Evolutionary conservation across 2,329 filamentous ascomycete species (phyloP).

Genomic region (Cryphonectria japonica): DNA sequence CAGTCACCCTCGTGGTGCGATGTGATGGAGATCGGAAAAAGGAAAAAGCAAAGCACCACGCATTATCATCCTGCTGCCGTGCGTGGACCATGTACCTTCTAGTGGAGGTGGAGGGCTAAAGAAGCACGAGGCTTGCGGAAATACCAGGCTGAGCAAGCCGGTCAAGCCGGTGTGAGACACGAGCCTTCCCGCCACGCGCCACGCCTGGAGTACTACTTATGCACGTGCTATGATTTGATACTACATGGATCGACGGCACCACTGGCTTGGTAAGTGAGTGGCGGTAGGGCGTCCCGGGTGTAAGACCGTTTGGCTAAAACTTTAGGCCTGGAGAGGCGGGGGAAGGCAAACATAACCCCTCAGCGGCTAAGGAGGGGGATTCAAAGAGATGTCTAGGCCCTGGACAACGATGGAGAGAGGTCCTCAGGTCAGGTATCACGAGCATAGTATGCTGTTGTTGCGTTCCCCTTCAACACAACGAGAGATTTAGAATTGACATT

Average conservation of each 20-base stretch:
- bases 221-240: background rate
- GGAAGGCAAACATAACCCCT: background rate
- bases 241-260: background rate
- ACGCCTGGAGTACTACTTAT: background rate
- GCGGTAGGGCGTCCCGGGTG: background rate
- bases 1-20: slow-evolving; percentile 14
- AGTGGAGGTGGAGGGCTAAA: background rate
- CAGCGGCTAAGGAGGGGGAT: background rate
- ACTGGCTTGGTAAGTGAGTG: background rate
- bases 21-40: background rate
- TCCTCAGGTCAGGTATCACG: background rate
- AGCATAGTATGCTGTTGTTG: slow-evolving; percentile 2
- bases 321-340: background rate
- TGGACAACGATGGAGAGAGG: too few relatives aligned
- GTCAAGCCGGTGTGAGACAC: background rate
- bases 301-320: background rate
- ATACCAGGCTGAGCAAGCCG: slow-evolving; percentile 8
- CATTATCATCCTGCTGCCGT: background rate
- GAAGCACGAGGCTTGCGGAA: background rate
- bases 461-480: background rate
- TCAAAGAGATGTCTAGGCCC: background rate
- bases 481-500: background rate
- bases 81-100: background rate
- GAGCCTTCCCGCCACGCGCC: background rate
- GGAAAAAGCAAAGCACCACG: background rate